Evolutionary conservation across 768 basidiomycete species (phyloP), one percentile per base, ranked within the genome.

Genomic region (Phaeotremella skinneri): DNA sequence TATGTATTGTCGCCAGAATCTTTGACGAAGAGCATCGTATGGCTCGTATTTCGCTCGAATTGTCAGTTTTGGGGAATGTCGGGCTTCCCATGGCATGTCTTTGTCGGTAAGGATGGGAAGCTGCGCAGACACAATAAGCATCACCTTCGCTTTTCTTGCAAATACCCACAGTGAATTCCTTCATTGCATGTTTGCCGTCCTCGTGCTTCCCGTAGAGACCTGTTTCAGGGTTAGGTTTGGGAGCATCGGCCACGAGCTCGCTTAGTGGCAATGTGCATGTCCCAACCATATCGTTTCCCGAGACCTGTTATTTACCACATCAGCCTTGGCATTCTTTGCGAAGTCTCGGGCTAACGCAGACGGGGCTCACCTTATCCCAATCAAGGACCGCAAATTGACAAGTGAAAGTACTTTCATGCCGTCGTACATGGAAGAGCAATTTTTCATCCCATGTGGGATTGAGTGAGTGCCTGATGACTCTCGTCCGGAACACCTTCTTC

Each of bases 371-470:
- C 77, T 97, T 97, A 78, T 98, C 94, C 94, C 94, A 99, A 74
- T 99, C 94, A 50, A 92, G 85, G 2, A 99, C 85, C 0, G 85
- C 83, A 51, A 96, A 84, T 64, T 90, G 85, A 6, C 91, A 81
- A 54, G 85, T 83, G 80, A 85, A 96, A 9, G 82, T 72, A 7
- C 84, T 85, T 75, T 97, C 93, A 71, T 90, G 91, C 11, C 86
- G 81, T 26, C 91, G 84, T 14, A 98, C 93, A 73, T 96, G 93
- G 81, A 97, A 98, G 11, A 96, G 82, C 2, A 98, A 80, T 75
- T 94, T 93, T 79, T 97, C 92, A 61, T 97, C 89, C 90, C 92
- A 98, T 0, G 82, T 82, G 0, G 96, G 94, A 73, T 89, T 91
- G 53, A 86, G 79, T 39, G 64, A 69, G 56, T 75, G 75, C 27